phyloP scores from a whole-genome alignment of 2,329 filamentous ascomycete genomes.

The Aspergillus tamarii region DNA sequence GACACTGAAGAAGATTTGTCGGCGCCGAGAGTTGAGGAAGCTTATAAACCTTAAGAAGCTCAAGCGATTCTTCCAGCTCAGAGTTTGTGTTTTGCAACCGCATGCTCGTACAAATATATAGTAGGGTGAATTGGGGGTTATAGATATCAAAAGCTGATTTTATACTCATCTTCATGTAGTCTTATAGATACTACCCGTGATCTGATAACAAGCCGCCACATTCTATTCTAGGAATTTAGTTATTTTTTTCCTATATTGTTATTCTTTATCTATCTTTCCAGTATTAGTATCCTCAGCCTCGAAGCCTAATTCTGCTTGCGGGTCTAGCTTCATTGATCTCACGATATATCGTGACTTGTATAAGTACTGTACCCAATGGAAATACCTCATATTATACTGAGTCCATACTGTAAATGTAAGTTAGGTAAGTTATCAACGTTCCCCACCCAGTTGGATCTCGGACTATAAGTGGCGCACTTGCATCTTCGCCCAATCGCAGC shows the following conservation, averaged over 20 bases:
- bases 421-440: not conserved
- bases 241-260: too few species aligned
- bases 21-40: not conserved
- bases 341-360: not conserved
- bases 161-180: not conserved
- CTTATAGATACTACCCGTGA: not conserved
- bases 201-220: not conserved
- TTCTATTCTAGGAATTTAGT: too few species aligned
- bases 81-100: not conserved
- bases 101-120: not conserved
- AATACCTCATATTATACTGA: not conserved
- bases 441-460: not conserved
- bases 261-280: too few species aligned
- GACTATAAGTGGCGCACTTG: not conserved
- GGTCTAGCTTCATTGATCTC: not conserved
- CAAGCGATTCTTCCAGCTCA: not conserved
- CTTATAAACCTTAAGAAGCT: not conserved
- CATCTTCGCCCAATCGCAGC: constrained; percentile 13
- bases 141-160: not conserved
- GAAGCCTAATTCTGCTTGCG: not conserved
- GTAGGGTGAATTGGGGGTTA: too few species aligned
- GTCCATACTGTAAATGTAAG: not conserved
- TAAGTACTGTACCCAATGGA: too few species aligned
- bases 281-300: not conserved
- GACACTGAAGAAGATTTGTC: not conserved